A percentile compares a stretch with the other conserved stretches of the same genome.
These are phyloP conservation scores for Favolaschia claudopus DNA, from an alignment of 768 basidiomycete genomes.

Conservation along the genomic window DNA sequence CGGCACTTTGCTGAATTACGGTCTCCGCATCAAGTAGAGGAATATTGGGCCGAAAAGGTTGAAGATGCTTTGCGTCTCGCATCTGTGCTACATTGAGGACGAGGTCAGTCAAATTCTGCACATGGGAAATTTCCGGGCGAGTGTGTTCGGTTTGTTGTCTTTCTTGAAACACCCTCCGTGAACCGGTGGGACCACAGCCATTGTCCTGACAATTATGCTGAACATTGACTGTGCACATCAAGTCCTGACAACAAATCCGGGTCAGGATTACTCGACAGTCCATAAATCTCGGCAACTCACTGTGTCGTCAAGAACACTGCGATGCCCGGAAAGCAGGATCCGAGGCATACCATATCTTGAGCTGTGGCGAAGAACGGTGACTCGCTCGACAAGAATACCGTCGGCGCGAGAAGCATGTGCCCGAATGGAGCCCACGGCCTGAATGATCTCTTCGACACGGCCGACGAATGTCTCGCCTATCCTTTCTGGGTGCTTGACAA, in stretches of 20 bases:
- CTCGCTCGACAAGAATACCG: background rate
- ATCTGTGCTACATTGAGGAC: constrained; percentile 4
- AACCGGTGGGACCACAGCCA: background rate
- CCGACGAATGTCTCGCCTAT: background rate
- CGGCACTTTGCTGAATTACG: background rate
- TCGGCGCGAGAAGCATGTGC: background rate
- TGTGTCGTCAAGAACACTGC: background rate
- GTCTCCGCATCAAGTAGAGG: background rate
- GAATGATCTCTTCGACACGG: constrained; percentile 6
- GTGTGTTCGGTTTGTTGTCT: background rate
- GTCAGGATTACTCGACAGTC: too few species aligned
- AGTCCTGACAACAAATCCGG: background rate
- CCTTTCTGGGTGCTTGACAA: background rate
- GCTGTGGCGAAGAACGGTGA: background rate
- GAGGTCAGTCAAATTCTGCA: background rate
- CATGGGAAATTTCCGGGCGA: background rate
- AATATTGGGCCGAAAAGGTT: background rate
- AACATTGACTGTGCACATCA: constrained; percentile 9
- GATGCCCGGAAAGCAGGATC: background rate
- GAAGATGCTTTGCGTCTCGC: background rate
- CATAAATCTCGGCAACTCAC: too few species aligned
- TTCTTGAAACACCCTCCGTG: background rate
- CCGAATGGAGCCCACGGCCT: background rate
- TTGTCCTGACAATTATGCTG: constrained; percentile 8
- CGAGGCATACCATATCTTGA: constrained; percentile 1